phyloP scores from a whole-genome alignment of 768 basidiomycete genomes.

The Flagelloscypha sp. region DNA sequence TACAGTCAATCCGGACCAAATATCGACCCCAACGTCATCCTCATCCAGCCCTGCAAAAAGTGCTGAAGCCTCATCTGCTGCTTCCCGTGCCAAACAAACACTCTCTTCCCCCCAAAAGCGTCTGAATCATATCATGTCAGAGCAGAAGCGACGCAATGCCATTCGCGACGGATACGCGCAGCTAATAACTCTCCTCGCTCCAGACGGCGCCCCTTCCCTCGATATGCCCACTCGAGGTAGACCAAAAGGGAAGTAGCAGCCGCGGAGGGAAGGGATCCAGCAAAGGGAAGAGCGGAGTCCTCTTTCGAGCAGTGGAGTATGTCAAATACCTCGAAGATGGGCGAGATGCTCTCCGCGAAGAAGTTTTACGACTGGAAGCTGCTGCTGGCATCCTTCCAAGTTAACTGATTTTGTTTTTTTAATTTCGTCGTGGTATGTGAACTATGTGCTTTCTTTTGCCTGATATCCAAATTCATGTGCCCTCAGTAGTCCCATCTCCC shows the following conservation, averaged over 20 bases:
- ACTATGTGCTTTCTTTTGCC: no score
- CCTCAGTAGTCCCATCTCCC: no score
- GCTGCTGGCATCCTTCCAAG: no score
- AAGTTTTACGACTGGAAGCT: conserved; percentile 63
- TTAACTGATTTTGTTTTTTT: no score
- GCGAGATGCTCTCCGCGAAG: conserved; percentile 56
- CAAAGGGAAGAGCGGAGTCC: conserved; percentile 84
- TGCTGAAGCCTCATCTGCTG: conserved; percentile 5
- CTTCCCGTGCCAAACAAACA: conserved; percentile 47
- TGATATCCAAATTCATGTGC: no score
- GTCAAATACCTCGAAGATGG: conserved; percentile 83
- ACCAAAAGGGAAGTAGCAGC: conserved; percentile 46
- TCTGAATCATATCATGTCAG: conserved; percentile 89
- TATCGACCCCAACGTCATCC: conserved; percentile 8
- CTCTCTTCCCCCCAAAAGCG: conserved; percentile 82
- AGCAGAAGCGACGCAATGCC: conserved; percentile 87
- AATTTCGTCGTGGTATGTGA: no score
- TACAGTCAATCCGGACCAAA: conserved; percentile 14
- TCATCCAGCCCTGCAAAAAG: conserved; percentile 8
- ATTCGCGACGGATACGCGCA: conserved; percentile 88
- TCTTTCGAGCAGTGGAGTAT: conserved; percentile 83
- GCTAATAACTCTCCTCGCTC: conserved; percentile 71
- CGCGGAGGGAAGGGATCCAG: conserved; percentile 54
- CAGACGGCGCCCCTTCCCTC: conserved; percentile 64
- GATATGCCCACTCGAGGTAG: conserved; percentile 72